Conservation (phyloP, 225 moss, liverwort and hornwort genomes). For the Sphagnum tenellum region DNA sequence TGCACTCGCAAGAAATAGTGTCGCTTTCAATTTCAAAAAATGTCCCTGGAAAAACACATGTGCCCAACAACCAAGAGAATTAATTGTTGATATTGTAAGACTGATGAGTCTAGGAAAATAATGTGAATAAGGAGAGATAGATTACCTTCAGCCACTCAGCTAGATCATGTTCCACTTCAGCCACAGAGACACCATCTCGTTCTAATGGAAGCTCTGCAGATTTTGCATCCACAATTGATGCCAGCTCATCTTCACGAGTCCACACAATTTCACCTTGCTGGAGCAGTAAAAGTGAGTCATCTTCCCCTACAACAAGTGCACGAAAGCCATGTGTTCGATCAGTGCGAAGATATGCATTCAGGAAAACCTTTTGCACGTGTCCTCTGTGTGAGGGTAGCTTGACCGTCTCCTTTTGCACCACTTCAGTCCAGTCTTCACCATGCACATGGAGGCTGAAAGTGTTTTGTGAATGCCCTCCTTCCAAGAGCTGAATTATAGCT, state of each 20-base stretch:
- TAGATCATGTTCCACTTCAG: conserved; percentile 86
- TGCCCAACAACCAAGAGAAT: too few relatives aligned
- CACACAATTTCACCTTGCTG: conserved; percentile 99
- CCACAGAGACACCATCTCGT: conserved; percentile 72
- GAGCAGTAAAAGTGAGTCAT: conserved; percentile 81
- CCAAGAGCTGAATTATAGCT: conserved; percentile 44
- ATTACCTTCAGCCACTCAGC: conserved; percentile 85
- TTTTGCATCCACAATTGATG: conserved; percentile 61
- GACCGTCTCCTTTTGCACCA: conserved; percentile 61
- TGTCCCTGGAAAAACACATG: conserved; percentile 49
- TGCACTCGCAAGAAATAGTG: conserved; percentile 65
- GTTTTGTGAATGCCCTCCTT: conserved; percentile 25
- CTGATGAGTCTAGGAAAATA: neutral
- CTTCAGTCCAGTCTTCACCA: conserved; percentile 43
- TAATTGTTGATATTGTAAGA: neutral
- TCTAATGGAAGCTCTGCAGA: conserved; percentile 80
- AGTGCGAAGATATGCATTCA: conserved; percentile 85
- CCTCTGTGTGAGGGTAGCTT: conserved; percentile 70
- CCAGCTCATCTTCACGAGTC: conserved; percentile 91
- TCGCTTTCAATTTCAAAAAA: conserved; percentile 80
- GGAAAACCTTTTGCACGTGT: conserved; percentile 54
- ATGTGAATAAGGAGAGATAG: neutral
- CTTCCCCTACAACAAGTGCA: conserved; percentile 84
- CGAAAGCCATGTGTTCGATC: conserved; percentile 96
- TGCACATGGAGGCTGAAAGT: conserved; percentile 58